Conservation (phyloP, 768 basidiomycete genomes). For the Auricularia heimuer region DNA sequence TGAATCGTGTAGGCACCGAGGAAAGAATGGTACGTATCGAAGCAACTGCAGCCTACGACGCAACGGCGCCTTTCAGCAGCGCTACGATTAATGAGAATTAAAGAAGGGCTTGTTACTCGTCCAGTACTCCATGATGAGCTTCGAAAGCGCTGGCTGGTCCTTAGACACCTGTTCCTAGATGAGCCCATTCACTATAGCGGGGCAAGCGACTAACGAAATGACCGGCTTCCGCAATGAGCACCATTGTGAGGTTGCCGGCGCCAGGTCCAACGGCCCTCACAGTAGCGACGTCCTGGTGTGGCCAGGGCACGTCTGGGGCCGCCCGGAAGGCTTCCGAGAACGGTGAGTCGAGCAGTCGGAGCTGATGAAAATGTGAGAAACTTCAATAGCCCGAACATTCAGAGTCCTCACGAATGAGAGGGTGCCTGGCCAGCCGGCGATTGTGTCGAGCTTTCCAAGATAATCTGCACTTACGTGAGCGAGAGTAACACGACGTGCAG, state of each 20-base stretch:
- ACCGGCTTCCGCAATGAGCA: constrained; percentile 23
- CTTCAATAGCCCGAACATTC: background rate
- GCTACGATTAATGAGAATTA: no score
- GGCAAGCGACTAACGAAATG: constrained; percentile 21
- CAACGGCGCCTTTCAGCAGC: no score
- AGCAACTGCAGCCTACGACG: no score
- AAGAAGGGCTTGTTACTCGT: constrained; percentile 10
- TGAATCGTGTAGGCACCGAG: no score
- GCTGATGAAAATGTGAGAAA: background rate
- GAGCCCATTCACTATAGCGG: no score
- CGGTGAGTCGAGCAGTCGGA: constrained; percentile 18
- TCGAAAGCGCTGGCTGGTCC: constrained; percentile 17
- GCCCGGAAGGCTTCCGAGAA: constrained; percentile 20
- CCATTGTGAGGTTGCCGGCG: constrained; percentile 25
- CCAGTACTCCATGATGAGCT: constrained; percentile 18
- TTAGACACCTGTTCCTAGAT: constrained; percentile 10
- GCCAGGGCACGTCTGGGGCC: constrained; percentile 22
- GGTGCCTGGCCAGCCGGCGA: constrained; percentile 22
- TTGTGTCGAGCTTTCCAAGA: constrained; percentile 22
- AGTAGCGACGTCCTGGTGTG: constrained; percentile 13
- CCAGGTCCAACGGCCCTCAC: constrained; percentile 21
- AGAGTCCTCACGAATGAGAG: constrained; percentile 19
- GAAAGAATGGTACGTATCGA: no score
- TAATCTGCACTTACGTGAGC: constrained; percentile 15
- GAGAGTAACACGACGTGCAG: background rate